phyloP scores from a whole-genome alignment of 495 filamentous ascomycete genomes.

The Penicillium crystallinum region DNA sequence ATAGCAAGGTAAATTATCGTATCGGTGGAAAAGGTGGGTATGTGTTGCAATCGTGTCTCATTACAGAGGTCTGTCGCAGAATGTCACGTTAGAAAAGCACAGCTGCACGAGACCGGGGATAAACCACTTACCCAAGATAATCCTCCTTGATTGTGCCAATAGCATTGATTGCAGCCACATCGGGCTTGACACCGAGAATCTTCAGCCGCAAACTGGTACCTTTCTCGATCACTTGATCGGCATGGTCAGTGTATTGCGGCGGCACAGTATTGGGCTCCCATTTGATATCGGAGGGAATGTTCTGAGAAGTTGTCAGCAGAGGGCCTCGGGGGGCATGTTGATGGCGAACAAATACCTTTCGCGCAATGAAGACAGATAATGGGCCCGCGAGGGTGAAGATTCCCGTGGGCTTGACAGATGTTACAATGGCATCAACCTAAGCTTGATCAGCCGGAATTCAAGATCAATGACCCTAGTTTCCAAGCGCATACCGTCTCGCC shows the following conservation, averaged over 20 bases:
- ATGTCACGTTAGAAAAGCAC: conserved; percentile 9
- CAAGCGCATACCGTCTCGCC: conserved; percentile 76
- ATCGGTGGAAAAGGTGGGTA: conserved; percentile 12
- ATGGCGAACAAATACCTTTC: conserved; percentile 51
- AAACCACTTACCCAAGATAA: conserved; percentile 46
- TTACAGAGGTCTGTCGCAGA: conserved; percentile 34
- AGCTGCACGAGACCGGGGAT: background rate
- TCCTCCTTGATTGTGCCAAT: conserved; percentile 96
- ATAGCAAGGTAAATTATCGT: conserved; percentile 10
- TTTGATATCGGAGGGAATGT: conserved; percentile 87
- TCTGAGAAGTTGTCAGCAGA: conserved; percentile 45
- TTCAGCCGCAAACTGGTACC: conserved; percentile 90
- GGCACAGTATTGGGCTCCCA: conserved; percentile 88
- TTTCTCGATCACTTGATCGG: conserved; percentile 88
- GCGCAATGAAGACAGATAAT: conserved; percentile 81
- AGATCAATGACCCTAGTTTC: background rate
- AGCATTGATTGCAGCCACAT: conserved; percentile 89
- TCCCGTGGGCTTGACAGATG: conserved; percentile 81
- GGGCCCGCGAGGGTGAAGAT: conserved; percentile 92
- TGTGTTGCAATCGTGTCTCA: conserved; percentile 22
- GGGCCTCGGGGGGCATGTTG: background rate
- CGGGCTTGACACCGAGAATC: conserved; percentile 84
- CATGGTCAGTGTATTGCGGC: conserved; percentile 78
- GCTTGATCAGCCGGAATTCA: conserved; percentile 9
- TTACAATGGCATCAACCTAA: conserved; percentile 87